Percentiles rank a stretch among this genome's conserved stretches.
Evolutionary conservation across 1,284 basidiomycete genomes (phyloP).

Genomic region (Pyrrhoderma noxium): DNA sequence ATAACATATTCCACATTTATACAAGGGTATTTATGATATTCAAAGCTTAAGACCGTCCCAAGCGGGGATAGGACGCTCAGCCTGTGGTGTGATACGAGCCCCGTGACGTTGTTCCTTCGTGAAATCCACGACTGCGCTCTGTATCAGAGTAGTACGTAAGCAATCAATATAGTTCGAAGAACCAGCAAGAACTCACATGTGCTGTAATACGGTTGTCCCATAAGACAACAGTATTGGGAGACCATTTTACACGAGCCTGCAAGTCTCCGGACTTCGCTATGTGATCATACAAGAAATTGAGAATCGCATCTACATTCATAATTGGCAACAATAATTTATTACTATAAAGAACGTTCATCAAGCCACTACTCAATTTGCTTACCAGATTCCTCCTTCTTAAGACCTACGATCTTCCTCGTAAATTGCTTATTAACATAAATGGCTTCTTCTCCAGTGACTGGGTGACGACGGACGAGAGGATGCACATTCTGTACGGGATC

Average conservation of each 20-base stretch:
- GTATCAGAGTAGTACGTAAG: constrained; percentile 19
- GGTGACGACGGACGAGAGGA: constrained; percentile 51
- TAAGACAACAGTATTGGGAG: constrained; percentile 40
- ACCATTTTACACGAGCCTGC: constrained; percentile 38
- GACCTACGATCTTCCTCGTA: constrained; percentile 57
- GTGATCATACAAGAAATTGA: constrained; percentile 55
- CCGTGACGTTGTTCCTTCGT: constrained; percentile 68
- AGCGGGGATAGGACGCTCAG: constrained; percentile 67
- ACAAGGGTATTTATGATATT: background rate
- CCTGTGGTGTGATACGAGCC: constrained; percentile 76
- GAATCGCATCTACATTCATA: constrained; percentile 24
- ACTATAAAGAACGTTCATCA: no score
- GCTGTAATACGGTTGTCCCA: constrained; percentile 50
- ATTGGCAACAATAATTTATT: no score
- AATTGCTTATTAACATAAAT: constrained; percentile 60
- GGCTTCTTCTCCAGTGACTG: constrained; percentile 61
- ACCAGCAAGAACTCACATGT: constrained; percentile 24
- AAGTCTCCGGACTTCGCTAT: constrained; percentile 41
- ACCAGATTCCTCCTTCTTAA: constrained; percentile 61
- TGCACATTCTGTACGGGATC: constrained; percentile 56
- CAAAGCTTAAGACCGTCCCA: constrained; percentile 45
- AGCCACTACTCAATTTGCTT: constrained; percentile 29
- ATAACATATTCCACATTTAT: no score
- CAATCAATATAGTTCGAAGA: background rate
- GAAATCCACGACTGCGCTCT: constrained; percentile 80